These are phyloP conservation scores for Massarina eburnea DNA, from an alignment of 2,329 filamentous ascomycete genomes.

Conservation along the genomic window DNA sequence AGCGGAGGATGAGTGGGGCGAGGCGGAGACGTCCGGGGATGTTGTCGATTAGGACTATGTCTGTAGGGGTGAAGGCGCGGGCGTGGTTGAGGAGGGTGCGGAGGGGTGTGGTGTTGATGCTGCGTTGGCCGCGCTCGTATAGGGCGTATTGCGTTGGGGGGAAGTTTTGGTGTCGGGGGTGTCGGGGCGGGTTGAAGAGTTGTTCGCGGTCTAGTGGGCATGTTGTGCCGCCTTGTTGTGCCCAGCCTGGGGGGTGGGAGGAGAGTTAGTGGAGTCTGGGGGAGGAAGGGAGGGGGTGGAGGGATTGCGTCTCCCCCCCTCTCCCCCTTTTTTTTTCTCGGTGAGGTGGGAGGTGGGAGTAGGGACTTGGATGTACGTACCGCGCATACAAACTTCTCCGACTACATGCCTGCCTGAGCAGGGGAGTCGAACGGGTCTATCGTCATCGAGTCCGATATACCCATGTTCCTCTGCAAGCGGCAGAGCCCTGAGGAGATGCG, in stretches of 20 bases:
- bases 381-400: conserved; percentile 1
- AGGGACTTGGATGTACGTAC: not conserved
- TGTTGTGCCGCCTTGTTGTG: not conserved
- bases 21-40: not conserved
- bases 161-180: not conserved
- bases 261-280: not conserved
- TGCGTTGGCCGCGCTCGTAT: not conserved
- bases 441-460: not conserved
- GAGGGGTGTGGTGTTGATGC: not conserved
- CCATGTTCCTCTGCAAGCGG: not conserved
- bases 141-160: no score
- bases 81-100: conserved; percentile 1
- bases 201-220: conserved; percentile 3
- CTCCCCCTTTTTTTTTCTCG: no score
- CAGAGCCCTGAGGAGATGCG: not conserved
- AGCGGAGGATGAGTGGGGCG: conserved; percentile 1
- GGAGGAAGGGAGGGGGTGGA: not conserved
- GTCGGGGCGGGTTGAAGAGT: not conserved
- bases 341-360: not conserved
- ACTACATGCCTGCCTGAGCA: conserved; percentile 1
- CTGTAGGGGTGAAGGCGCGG: not conserved
- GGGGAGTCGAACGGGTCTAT: not conserved
- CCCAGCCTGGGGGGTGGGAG: not conserved
- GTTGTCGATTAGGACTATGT: not conserved
- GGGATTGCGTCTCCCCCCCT: no score